Conservation (phyloP, 192 early-diverging fungal genomes). For the Jimgerdemannia lactiflua region DNA sequence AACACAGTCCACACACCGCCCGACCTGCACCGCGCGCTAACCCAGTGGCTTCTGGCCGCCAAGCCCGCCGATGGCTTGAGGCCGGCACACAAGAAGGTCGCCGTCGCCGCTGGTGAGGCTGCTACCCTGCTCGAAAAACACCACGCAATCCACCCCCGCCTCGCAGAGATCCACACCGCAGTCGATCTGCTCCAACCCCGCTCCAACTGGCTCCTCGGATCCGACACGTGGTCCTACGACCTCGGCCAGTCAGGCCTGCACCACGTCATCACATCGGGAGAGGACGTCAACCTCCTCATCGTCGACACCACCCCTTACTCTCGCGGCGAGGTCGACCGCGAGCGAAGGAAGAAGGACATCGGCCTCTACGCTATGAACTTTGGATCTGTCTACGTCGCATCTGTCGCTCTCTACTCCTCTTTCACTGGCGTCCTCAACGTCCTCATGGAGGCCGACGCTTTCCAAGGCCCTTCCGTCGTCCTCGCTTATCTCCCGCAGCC, state of each 20-base stretch:
- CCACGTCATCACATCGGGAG: slow-evolving; percentile 79
- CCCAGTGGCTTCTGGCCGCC: slow-evolving; percentile 59
- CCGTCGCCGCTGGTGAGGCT: not conserved
- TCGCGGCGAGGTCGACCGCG: slow-evolving; percentile 35
- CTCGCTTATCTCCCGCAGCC: slow-evolving; percentile 81
- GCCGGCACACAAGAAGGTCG: slow-evolving; percentile 7
- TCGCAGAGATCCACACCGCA: slow-evolving; percentile 36
- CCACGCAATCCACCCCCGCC: slow-evolving; percentile 11
- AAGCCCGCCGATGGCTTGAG: slow-evolving; percentile 34
- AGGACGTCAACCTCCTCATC: slow-evolving; percentile 89
- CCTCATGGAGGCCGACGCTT: slow-evolving; percentile 88
- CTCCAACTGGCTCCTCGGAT: slow-evolving; percentile 89
- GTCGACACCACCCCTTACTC: slow-evolving; percentile 87
- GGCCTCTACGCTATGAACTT: slow-evolving; percentile 97
- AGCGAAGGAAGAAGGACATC: slow-evolving; percentile 88
- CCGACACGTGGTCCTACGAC: slow-evolving; percentile 85
- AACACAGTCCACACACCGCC: slow-evolving; percentile 43
- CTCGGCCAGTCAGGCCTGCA: slow-evolving; percentile 87
- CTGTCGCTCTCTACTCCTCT: slow-evolving; percentile 81
- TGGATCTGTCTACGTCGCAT: slow-evolving; percentile 87
- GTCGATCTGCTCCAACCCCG: slow-evolving; percentile 50
- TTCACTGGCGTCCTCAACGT: slow-evolving; percentile 89
- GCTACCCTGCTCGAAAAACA: not conserved
- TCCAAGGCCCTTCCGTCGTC: slow-evolving; percentile 84
- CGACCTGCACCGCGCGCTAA: slow-evolving; percentile 56